These are phyloP conservation scores for Podospora pseudocomata DNA, from an alignment of 495 filamentous ascomycete species.

Conservation along the genomic window DNA sequence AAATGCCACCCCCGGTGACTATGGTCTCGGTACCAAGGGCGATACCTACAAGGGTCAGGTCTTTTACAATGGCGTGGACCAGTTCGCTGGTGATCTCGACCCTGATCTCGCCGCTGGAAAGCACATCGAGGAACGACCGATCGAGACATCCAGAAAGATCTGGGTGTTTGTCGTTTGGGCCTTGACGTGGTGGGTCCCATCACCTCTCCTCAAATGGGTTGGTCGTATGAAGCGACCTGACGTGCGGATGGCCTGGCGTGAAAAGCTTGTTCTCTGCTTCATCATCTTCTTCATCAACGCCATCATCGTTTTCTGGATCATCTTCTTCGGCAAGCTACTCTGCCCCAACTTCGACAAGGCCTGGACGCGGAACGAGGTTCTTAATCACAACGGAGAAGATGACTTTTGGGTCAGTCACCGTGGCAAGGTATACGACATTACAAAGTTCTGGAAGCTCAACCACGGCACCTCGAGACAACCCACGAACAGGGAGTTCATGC, in stretches of 20 bases:
- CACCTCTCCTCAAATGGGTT: slow-evolving; percentile 69
- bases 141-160: slow-evolving; percentile 58
- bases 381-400: slow-evolving; percentile 61
- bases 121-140: slow-evolving; percentile 66
- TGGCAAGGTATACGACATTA: slow-evolving; percentile 88
- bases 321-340: slow-evolving; percentile 75
- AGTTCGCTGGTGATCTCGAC: slow-evolving; percentile 57
- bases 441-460: slow-evolving; percentile 76
- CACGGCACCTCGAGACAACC: slow-evolving; percentile 68
- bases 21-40: slow-evolving; percentile 82
- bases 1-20: slow-evolving; percentile 69
- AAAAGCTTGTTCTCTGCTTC: slow-evolving; percentile 80
- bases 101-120: slow-evolving; percentile 72
- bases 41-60: slow-evolving; percentile 69
- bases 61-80: slow-evolving; percentile 63
- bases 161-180: slow-evolving; percentile 85
- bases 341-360: slow-evolving; percentile 92
- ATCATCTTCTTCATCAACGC: slow-evolving; percentile 83
- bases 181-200: slow-evolving; percentile 93
- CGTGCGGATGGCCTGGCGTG: slow-evolving; percentile 94
- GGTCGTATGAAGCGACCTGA: slow-evolving; percentile 97
- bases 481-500: slow-evolving; percentile 64
- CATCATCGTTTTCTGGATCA: slow-evolving; percentile 86
- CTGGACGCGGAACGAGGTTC: slow-evolving; percentile 72
- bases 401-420: slow-evolving; percentile 88